Base-by-base conservation (phyloP, 805 yeast species). In the Jamesozyma rosinii region DNA sequence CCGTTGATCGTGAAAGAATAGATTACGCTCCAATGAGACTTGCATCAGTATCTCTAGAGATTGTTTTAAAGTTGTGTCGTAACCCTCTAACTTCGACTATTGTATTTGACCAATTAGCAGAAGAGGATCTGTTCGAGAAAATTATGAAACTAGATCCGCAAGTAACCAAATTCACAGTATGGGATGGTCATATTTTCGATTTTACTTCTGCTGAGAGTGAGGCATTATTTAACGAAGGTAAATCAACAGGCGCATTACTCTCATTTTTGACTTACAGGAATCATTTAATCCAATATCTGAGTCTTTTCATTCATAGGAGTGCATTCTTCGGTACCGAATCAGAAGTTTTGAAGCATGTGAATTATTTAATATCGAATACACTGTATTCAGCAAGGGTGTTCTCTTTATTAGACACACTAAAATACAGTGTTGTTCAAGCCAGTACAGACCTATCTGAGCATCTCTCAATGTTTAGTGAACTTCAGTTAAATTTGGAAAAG, bases 361-460 rank as follows among this genome's bases (percentile, higher is more conserved):
- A 72, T 4, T 53, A 69, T 3, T 64, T 88, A 18, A 76, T 81
- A 14, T 55, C 73, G 15, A 71, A 68, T 46, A 66, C 75, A 21
- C 64, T 74, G 44, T 83, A 82, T 1, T 72, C 87, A 0, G 81
- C 90, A 0, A 79, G 76, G 47, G 66, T 85, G 1, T 67, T 87
- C 43, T 74, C 79, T 29, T 79, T 83, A 46, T 67, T 89, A 52
- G 95, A 86, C 61, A 67, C 81, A 4, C 63, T 84, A 41, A 84
- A 82, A 53, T 78, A 72, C 41, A 66, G 72, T 43, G 74, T 72
- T 19, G 69, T 67, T 42, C 66, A 68, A 15, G 63, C 68, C 22
- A 49, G 51, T 4, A 41, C 38, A 21, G 50, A 53, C 10, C 5
- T 41, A 5, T 10, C 40, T 1, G 31, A 39, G 0, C 13, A 41